Evolutionary conservation across 2,329 filamentous ascomycete genomes (phyloP).

Genomic region (Colletotrichum neosansevieriae): DNA sequence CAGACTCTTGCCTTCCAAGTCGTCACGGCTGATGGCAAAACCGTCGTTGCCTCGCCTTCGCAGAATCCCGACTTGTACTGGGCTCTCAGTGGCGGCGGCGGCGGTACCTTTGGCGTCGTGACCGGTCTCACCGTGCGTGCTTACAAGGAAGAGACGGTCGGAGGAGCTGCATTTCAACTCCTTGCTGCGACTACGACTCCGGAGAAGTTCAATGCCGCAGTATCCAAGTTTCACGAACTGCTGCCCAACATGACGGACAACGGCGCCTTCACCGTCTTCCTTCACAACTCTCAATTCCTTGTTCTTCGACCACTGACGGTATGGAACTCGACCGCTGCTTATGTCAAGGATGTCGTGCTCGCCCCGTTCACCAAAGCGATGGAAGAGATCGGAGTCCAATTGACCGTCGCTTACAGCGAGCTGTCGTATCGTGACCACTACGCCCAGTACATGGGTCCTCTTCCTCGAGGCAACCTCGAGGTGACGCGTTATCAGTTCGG

Average conservation of each 20-base stretch:
- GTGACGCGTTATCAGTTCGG: constrained; percentile 51
- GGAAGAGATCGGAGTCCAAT: constrained; percentile 44
- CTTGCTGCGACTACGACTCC: constrained; percentile 38
- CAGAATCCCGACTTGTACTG: constrained; percentile 65
- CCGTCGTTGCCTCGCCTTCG: constrained; percentile 55
- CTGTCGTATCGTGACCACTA: constrained; percentile 51
- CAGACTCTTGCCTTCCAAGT: constrained; percentile 60
- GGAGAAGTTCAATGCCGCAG: constrained; percentile 61
- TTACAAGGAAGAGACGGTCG: constrained; percentile 56
- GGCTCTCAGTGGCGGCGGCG: constrained; percentile 65
- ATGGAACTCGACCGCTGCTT: constrained; percentile 45
- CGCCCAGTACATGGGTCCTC: constrained; percentile 51
- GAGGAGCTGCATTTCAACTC: constrained; percentile 60
- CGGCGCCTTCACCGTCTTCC: constrained; percentile 62
- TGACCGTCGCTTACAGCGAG: constrained; percentile 44
- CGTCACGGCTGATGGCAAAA: constrained; percentile 56
- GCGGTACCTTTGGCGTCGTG: constrained; percentile 65
- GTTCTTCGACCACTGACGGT: constrained; percentile 49
- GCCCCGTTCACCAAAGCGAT: constrained; percentile 48
- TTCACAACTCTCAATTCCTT: constrained; percentile 60
- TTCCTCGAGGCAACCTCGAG: constrained; percentile 49
- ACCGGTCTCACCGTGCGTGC: constrained; percentile 63
- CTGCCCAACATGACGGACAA: constrained; percentile 62
- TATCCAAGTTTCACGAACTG: constrained; percentile 56
- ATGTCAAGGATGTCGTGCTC: constrained; percentile 46